Evolutionary conservation across 2,329 filamentous ascomycete species (phyloP), one percentile per base, ranked within the genome.

Genomic region (Alternaria postmessia): DNA sequence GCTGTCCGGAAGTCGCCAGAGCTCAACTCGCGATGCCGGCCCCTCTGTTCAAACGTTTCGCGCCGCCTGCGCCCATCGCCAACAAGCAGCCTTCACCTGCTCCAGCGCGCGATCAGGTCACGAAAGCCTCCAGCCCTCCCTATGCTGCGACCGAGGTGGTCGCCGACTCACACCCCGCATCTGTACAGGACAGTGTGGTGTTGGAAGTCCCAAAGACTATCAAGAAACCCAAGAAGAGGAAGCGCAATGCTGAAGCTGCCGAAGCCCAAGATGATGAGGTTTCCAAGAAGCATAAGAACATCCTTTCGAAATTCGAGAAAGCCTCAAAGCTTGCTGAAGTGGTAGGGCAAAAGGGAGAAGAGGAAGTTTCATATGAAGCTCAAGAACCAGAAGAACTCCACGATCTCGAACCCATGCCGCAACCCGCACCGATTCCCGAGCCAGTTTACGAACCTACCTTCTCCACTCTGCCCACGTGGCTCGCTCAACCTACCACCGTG

Each of bases 341-440:
- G 48, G 61, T 52, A 39, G 56, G 57, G 32, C 63, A 63, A 32
- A 57, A 64, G 7, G 47, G 51, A 5, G 64, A 65, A 1, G 62
- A 70, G 4, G 55, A 69, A 16, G 63, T 64, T 24, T 52, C 68
- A n/a, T 63, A 69, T 12, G 84, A 87, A 69, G 30, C 53, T 41
- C 62, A 66, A 36, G 62, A 70, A 8, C 59, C 67, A 36, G 70
- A 70, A 30, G 85, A 89, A 70, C 75, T 89, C 3, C 89, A 93
- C 54, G 92, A 92, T 22, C 83, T 98, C 1, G 88, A 91, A 57
- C 93, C 93, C 7, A 82, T 97, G 20, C 93, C 93, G 7, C 93
- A 97, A 68, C 93, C 92, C 12, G 85, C 86, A 32, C 87, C 86
- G 0, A 83, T 87, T 1, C 81, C 84, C 1, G 85, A 88, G 46